These are phyloP conservation scores for Paramyrothecium roridum DNA, from an alignment of 2,329 filamentous ascomycete species.

Conservation along the genomic window DNA sequence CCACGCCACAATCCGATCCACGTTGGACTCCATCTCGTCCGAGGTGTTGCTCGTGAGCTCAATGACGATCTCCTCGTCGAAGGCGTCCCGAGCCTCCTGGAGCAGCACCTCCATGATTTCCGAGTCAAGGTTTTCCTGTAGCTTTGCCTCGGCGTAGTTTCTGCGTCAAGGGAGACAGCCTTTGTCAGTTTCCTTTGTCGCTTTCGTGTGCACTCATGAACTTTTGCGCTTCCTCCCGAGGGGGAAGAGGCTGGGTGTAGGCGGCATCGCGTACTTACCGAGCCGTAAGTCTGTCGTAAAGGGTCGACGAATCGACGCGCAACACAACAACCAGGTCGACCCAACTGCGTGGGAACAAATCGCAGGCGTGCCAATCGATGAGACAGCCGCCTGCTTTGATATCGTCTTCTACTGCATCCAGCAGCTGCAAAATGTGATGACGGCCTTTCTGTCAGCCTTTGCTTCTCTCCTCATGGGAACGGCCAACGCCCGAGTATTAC, in stretches of 20 bases:
- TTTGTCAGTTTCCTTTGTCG: background rate
- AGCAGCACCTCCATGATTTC: conserved; percentile 97
- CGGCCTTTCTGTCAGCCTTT: conserved; percentile 9
- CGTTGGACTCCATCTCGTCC: conserved; percentile 84
- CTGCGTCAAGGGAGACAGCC: conserved; percentile 34
- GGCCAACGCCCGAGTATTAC: background rate
- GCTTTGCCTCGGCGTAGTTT: conserved; percentile 79
- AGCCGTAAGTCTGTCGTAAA: conserved; percentile 79
- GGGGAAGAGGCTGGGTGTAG: no score
- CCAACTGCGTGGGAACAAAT: conserved; percentile 89
- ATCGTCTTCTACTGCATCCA: conserved; percentile 86
- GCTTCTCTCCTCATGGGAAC: background rate
- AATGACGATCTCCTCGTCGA: conserved; percentile 82
- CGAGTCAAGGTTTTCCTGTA: conserved; percentile 94
- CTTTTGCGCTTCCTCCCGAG: no score
- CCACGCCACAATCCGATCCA: conserved; percentile 82
- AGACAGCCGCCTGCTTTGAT: conserved; percentile 77
- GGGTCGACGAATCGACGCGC: conserved; percentile 71
- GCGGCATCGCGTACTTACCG: conserved; percentile 45
- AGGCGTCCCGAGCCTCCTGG: conserved; percentile 85
- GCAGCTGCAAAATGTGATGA: conserved; percentile 48
- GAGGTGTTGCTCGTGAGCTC: conserved; percentile 79
- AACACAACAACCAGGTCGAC: conserved; percentile 94
- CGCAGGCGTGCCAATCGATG: conserved; percentile 98
- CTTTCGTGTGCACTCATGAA: no score